Evolutionary conservation across 2,329 filamentous ascomycete species (phyloP).

Genomic region (Dryadomyces quercus-mongolicae): DNA sequence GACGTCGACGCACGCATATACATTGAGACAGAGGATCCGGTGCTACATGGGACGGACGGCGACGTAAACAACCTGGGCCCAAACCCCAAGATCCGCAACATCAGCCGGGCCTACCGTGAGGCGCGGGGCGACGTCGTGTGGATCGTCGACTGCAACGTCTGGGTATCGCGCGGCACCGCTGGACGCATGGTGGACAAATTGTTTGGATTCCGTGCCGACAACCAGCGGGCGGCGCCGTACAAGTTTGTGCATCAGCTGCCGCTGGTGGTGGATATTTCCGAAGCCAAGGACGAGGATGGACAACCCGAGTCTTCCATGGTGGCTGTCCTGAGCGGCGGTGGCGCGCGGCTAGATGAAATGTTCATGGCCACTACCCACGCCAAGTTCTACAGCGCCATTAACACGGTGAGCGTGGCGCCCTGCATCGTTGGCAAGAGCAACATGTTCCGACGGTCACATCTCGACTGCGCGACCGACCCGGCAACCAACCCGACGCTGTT

Average conservation of each 20-base stretch:
- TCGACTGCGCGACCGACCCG: slow-evolving; percentile 57
- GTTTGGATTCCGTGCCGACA: slow-evolving; percentile 44
- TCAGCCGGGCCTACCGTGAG: slow-evolving; percentile 85
- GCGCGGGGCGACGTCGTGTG: slow-evolving; percentile 81
- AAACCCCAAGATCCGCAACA: slow-evolving; percentile 97
- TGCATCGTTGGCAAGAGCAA: slow-evolving; percentile 96
- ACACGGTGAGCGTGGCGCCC: slow-evolving; percentile 78
- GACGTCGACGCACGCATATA: slow-evolving; percentile 64
- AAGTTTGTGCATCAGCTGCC: slow-evolving; percentile 96
- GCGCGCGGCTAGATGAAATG: slow-evolving; percentile 81
- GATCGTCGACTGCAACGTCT: slow-evolving; percentile 95
- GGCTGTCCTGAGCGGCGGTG: slow-evolving; percentile 33
- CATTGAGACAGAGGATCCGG: slow-evolving; percentile 10
- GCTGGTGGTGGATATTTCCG: slow-evolving; percentile 61
- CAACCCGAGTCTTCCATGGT: no score
- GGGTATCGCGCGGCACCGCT: slow-evolving; percentile 68
- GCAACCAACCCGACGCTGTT: slow-evolving; percentile 28
- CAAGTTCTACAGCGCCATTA: slow-evolving; percentile 97
- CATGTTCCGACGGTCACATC: slow-evolving; percentile 91
- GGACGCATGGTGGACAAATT: slow-evolving; percentile 85
- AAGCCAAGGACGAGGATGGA: not conserved
- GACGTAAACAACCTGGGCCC: slow-evolving; percentile 58
- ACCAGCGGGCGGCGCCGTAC: slow-evolving; percentile 38
- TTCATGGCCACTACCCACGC: slow-evolving; percentile 91
- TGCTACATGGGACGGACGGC: slow-evolving; percentile 27